Conservation (phyloP, 208 protist genomes). For the Vickermania ingenoplastis region DNA sequence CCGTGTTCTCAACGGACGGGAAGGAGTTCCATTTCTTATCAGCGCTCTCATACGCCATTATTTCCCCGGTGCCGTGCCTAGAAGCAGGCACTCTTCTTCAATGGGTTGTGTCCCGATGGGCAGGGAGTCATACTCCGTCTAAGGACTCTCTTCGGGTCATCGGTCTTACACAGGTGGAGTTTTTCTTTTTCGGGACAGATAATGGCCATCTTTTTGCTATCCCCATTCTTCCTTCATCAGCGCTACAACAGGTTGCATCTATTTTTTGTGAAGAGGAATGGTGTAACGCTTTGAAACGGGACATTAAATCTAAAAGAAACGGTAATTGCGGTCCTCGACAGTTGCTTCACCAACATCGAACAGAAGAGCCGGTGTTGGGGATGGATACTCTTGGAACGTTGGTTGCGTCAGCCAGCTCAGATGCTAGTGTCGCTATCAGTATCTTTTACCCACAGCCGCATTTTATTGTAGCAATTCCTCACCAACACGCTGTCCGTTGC, state of each 20-base stretch:
- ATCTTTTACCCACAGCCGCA: constrained; percentile 41
- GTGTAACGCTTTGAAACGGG: neutral
- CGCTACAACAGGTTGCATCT: constrained; percentile 3
- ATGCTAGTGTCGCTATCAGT: constrained; percentile 44
- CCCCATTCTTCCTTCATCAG: constrained; percentile 49
- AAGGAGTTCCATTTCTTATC: constrained; percentile 34
- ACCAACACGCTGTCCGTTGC: constrained; percentile 27
- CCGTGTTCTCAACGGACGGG: too few species aligned
- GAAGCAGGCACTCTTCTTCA: constrained; percentile 21
- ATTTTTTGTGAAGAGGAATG: neutral
- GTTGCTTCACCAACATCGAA: constrained; percentile 49
- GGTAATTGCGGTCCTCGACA: constrained; percentile 29
- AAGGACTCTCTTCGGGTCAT: constrained; percentile 2
- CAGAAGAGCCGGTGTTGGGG: constrained; percentile 35
- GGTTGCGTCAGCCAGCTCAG: constrained; percentile 26
- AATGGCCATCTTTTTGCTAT: constrained; percentile 46
- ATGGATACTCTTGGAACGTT: constrained; percentile 41
- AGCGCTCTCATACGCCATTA: constrained; percentile 44
- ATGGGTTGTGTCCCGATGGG: constrained; percentile 24
- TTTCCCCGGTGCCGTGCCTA: constrained; percentile 15
- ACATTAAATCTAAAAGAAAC: neutral
- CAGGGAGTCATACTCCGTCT: too few species aligned
- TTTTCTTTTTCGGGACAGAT: constrained; percentile 63
- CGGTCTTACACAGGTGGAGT: constrained; percentile 64
- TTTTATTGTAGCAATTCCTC: constrained; percentile 28